Conservation (phyloP, 768 basidiomycete genomes). For the Termitomyces sp. region DNA sequence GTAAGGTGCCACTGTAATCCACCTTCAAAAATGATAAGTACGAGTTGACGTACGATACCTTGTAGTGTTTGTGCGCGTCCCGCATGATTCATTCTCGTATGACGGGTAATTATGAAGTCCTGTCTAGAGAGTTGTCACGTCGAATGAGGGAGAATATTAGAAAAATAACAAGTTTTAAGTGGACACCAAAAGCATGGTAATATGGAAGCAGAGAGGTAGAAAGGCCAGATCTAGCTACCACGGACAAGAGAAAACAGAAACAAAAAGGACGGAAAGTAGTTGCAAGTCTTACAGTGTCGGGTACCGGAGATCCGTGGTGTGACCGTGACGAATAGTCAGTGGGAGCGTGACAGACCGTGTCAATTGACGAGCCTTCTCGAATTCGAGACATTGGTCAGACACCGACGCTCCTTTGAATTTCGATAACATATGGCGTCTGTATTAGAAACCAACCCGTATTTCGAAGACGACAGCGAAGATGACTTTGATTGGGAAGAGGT, state of each 20-base stretch:
- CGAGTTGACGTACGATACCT: neutral
- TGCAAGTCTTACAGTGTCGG: neutral
- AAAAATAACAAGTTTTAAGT: neutral
- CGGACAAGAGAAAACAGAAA: neutral
- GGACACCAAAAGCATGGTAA: neutral
- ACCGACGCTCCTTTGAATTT: neutral
- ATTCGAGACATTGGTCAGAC: neutral
- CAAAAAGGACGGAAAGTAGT: neutral
- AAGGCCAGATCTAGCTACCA: neutral
- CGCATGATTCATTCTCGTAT: neutral
- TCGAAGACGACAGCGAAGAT: conserved; percentile 47
- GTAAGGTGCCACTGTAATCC: neutral
- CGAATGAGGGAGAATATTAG: neutral
- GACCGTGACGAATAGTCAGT: conserved; percentile 8
- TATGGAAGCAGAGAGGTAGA: neutral
- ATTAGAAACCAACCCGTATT: conserved; percentile 11
- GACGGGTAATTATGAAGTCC: neutral
- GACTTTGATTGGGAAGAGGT: conserved; percentile 84
- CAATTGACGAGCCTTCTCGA: neutral
- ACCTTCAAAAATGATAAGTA: neutral
- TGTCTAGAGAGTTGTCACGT: neutral
- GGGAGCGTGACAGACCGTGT: conserved; percentile 12
- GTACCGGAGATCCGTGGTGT: neutral
- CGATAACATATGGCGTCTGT: conserved; percentile 13
- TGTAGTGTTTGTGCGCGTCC: neutral